These are phyloP conservation scores for Rhipidocladum racemiflorum DNA, from an alignment of 176 grass and related monocot species.

Conservation along the genomic window DNA sequence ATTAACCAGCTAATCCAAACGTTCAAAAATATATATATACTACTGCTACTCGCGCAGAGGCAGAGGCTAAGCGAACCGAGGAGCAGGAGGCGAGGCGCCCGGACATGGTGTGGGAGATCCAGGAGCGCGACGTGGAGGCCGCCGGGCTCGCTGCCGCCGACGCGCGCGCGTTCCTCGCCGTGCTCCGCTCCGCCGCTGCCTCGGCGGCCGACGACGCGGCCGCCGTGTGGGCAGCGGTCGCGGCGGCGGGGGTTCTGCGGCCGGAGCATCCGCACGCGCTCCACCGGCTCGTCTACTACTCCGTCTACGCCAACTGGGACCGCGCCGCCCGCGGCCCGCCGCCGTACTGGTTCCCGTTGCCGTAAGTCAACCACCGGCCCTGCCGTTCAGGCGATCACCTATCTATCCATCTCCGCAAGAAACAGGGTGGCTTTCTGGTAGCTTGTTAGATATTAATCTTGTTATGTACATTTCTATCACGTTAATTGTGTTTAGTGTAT, in stretches of 20 bases:
- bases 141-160: slow-evolving; percentile 38
- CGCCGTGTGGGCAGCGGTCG: slow-evolving; percentile 50
- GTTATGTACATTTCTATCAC: no score
- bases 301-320: slow-evolving; percentile 74
- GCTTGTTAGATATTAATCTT: no score
- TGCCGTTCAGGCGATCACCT: background rate
- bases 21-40: background rate
- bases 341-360: slow-evolving; percentile 83
- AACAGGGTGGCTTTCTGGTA: background rate
- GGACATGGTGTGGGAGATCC: slow-evolving; percentile 64
- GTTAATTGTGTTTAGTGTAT: no score
- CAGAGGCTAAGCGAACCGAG: background rate
- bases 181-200: slow-evolving; percentile 37
- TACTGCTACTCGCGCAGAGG: background rate
- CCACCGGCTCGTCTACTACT: slow-evolving; percentile 93
- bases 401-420: background rate
- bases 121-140: slow-evolving; percentile 43
- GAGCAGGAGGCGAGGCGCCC: background rate
- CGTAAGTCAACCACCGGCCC: slow-evolving; percentile 44
- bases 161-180: slow-evolving; percentile 39
- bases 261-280: slow-evolving; percentile 87
- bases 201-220: background rate
- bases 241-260: slow-evolving; percentile 45
- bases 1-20: background rate
- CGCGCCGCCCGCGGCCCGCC: slow-evolving; percentile 59